Evolutionary conservation across 73 alveolate species (phyloP).

Genomic region (Tetrahymena malaccensis): DNA sequence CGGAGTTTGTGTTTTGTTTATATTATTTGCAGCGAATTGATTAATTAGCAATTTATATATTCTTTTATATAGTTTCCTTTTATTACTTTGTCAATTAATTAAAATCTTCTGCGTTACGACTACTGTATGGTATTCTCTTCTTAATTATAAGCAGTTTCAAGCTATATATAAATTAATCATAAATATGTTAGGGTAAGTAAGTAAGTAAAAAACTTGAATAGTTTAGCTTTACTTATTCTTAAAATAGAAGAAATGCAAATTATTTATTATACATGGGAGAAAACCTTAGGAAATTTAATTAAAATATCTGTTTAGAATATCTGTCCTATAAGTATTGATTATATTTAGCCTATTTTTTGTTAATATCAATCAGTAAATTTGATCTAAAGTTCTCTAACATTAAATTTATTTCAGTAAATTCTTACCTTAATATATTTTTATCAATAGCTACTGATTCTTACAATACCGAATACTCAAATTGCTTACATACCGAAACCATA

Average conservation of each 20-base stretch:
- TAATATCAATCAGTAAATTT: not conserved
- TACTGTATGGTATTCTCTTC: not conserved
- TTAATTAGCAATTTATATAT: too few relatives aligned
- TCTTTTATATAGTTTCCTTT: too few relatives aligned
- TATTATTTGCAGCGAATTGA: too few relatives aligned
- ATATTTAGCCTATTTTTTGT: not conserved
- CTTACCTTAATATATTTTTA: not conserved
- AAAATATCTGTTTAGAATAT: not conserved
- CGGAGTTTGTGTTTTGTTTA: too few relatives aligned
- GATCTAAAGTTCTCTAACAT: not conserved
- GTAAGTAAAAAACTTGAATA: not conserved
- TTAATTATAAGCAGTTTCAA: not conserved
- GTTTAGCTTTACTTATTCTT: not conserved
- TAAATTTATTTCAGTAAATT: not conserved
- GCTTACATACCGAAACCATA: not conserved
- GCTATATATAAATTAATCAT: not conserved
- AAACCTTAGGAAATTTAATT: not conserved
- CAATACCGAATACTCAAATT: not conserved
- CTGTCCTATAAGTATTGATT: not conserved
- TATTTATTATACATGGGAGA: too few relatives aligned
- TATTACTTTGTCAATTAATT: too few relatives aligned
- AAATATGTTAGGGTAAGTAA: not conserved
- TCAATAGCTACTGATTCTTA: too few relatives aligned
- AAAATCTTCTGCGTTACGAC: not conserved
- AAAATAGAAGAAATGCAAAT: not conserved